Base-by-base conservation (phyloP, 352 stramenopile species). In the Labyrinthula sp. region DNA sequence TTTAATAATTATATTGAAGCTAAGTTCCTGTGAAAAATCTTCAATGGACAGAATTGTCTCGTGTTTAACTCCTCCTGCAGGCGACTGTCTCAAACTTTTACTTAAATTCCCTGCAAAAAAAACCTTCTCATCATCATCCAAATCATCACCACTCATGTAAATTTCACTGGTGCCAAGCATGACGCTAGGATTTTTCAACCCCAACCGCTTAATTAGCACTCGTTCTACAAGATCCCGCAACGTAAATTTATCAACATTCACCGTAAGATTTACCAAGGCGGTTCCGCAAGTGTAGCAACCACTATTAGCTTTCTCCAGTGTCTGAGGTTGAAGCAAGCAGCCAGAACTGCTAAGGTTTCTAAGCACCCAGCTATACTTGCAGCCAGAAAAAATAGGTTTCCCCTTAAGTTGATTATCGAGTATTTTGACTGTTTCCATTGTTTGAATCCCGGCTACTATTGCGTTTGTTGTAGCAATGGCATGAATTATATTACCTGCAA, bases 381-480 rank as follows among this genome's bases (percentile, higher is more conserved):
- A 8, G 7, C 14, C 10, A 10, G 27, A 38, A 37, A 37, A n/a
- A 9, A 48, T 8, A 33, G 12, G 8, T 37, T 9, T 9, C 14
- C 7, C 15, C 36, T 9, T 7, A 9, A 18, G 40, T 30, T 29
- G 33, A 7, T 41, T 9, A n/a, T 22, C 8, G 12, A 61, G 23
- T 7, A 66, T 28, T 37, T 61, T 61, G 21, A 65, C 30, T 10
- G 60, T 50, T 18, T 83, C 67, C 2, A 82, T 49, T 58, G 96
- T 89, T 58, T 94, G 83, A 38, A 97, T 67, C 2, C 87, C 89
- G 0, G 89, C 88, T 17, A 95, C 85, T 59, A 99, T 97, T 12
- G 91, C 91, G 63, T 99, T 99, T n/a, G 89, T 99, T 10, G 89
- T 99, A 7, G 89, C 89, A 61, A 99, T 96, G 12, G 91, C 89